Evolutionary conservation across 768 basidiomycete species (phyloP), one percentile per base, ranked within the genome.

Genomic region (Lactarius indigo): DNA sequence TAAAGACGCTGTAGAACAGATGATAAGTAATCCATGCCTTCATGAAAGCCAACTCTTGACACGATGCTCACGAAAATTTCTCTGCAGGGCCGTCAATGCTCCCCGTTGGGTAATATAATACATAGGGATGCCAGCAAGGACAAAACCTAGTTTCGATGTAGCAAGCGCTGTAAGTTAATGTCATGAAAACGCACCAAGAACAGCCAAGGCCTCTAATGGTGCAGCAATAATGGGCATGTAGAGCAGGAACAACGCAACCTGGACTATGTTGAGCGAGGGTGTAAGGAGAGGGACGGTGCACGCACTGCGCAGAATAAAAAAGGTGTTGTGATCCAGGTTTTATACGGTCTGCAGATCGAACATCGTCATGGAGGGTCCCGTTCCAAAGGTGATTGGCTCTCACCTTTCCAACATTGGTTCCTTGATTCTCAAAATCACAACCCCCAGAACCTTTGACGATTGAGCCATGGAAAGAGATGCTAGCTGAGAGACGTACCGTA

Each of bases 141-240:
- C 86, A 71, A 95, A 95, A 3, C 83, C 92, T 94, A 71, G 8
- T 18, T 5, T 47, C 20, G 23, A 33, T 47, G 57, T 31, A 55
- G 31, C 59, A 66, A 65, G 60, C n/a, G 15, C 26, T 52, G 31
- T 41, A 26, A 50, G 56, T 52, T 54, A 68, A 50, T 68, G 37
- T 66, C 47, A 60, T 28, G 57, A 56, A 20, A 18, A 78, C 85
- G 64, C 71, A 95, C 94, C 89, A 64, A 97, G 81, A 7, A 94
- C 96, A 9, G 94, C 88, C 7, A 92, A 75, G 0, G 96, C 94
- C 75, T 96, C 90, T 17, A 88, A 78, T 8, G 96, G 96, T 26
- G 96, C 95, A 3, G 96, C 96, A 64, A 96, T 89, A 59, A 96
- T 82, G 2, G 96, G 95, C 93, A 99, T 96, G 72, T 89, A 90